Evolutionary conservation across 805 yeast species (phyloP).

Genomic region (Ogataea sp.): DNA sequence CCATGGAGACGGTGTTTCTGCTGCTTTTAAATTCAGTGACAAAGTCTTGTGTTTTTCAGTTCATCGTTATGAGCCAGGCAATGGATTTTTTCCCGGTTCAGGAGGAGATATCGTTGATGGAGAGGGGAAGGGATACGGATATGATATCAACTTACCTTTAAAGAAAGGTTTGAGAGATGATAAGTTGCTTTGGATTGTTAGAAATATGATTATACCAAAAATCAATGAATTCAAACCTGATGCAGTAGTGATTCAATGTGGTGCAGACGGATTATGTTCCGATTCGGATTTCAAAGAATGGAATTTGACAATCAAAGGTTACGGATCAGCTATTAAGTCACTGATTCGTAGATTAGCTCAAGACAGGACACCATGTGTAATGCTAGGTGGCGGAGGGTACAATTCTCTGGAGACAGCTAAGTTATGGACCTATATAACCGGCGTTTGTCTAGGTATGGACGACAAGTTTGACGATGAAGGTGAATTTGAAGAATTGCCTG

Average conservation of each 20-base stretch:
- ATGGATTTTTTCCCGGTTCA: constrained; percentile 70
- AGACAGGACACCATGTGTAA: constrained; percentile 26
- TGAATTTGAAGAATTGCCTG: constrained; percentile 44
- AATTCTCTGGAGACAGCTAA: constrained; percentile 53
- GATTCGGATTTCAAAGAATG: constrained; percentile 49
- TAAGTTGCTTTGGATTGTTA: constrained; percentile 28
- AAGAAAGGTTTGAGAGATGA: constrained; percentile 47
- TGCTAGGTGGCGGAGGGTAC: constrained; percentile 79
- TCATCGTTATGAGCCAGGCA: constrained; percentile 43
- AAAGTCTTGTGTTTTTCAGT: constrained; percentile 55
- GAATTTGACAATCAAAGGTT: constrained; percentile 54
- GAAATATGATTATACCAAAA: constrained; percentile 35
- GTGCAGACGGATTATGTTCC: constrained; percentile 65
- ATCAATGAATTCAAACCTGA: constrained; percentile 35
- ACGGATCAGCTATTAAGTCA: constrained; percentile 26
- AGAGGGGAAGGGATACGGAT: constrained; percentile 28
- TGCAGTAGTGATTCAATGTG: constrained; percentile 56
- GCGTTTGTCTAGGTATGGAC: constrained; percentile 13
- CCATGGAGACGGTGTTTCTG: constrained; percentile 76
- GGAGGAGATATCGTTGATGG: constrained; percentile 37
- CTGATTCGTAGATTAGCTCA: constrained; percentile 17
- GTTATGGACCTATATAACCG: constrained; percentile 45
- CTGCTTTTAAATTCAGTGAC: constrained; percentile 48
- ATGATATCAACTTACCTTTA: constrained; percentile 46
- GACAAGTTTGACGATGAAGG: constrained; percentile 4